A percentile compares a stretch with the other conserved stretches of the same genome.
Evolutionary conservation across 2,329 filamentous ascomycete genomes (phyloP).

Genomic region (Zymoseptoria pseudotritici): DNA sequence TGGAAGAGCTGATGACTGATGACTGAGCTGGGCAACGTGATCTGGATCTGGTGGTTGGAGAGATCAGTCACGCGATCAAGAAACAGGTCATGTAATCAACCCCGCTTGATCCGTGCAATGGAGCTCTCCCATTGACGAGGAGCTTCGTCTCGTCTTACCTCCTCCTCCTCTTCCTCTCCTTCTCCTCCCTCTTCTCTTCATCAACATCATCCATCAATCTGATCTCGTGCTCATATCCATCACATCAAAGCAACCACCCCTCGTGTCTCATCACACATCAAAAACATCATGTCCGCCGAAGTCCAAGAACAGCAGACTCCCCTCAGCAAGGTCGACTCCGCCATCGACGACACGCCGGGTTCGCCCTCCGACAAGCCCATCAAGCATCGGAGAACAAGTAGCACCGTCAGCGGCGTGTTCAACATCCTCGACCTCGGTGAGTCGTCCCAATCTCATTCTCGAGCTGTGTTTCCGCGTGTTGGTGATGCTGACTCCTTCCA

Average conservation of each 20-base stretch:
- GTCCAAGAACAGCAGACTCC: constrained; percentile 37
- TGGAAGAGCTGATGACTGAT: background rate
- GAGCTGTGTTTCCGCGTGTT: background rate
- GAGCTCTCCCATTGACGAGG: background rate
- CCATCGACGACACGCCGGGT: constrained; percentile 65
- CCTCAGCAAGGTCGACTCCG: constrained; percentile 85
- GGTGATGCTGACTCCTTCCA: constrained; percentile 2
- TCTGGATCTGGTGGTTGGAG: background rate
- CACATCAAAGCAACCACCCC: background rate
- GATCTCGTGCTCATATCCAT: background rate
- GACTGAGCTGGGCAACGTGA: background rate
- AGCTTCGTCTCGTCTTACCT: background rate
- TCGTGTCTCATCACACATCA: background rate
- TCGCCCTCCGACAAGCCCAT: constrained; percentile 59
- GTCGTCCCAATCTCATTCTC: background rate
- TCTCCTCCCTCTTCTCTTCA: constrained; percentile 7
- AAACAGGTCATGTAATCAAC: background rate
- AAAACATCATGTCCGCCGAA: constrained; percentile 45
- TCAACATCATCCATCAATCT: constrained; percentile 1
- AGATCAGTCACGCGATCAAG: background rate
- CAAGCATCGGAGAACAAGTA: constrained; percentile 63
- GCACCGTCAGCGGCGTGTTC: constrained; percentile 62
- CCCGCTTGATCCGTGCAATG: background rate
- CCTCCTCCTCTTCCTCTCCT: background rate
- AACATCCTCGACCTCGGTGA: constrained; percentile 55